phyloP scores from a whole-genome alignment of 306 rosid genomes.

The Oemleria cerasiformis region DNA sequence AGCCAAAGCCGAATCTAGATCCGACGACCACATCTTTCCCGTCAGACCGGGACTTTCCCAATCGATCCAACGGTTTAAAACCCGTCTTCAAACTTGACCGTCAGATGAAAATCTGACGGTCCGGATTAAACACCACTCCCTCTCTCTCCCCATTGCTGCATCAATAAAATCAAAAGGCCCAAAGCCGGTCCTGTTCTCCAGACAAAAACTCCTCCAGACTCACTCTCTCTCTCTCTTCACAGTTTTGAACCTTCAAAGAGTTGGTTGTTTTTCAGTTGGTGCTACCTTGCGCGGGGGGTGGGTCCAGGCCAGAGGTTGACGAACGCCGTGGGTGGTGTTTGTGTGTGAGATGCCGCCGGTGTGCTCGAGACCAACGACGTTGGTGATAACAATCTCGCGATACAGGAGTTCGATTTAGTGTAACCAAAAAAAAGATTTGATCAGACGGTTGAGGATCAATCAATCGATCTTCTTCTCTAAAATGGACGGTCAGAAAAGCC shows the following conservation, averaged over 20 bases:
- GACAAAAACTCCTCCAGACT: background rate
- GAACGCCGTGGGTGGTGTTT: background rate
- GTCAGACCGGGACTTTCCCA: slow-evolving; percentile 29
- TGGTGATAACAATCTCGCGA: slow-evolving; percentile 42
- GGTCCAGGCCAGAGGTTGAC: background rate
- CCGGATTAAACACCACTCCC: slow-evolving; percentile 33
- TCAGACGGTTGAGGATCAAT: slow-evolving; percentile 35
- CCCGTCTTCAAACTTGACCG: background rate
- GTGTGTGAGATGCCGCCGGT: slow-evolving; percentile 52
- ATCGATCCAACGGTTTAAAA: slow-evolving; percentile 22
- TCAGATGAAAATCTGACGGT: slow-evolving; percentile 34
- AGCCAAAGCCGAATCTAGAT: slow-evolving; percentile 36
- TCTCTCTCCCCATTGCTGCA: slow-evolving; percentile 1
- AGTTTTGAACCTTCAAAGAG: background rate
- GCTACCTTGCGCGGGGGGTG: slow-evolving; percentile 9
- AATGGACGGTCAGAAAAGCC: slow-evolving; percentile 79
- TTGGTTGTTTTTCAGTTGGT: slow-evolving; percentile 14
- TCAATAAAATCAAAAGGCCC: slow-evolving; percentile 34
- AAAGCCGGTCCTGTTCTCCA: slow-evolving; percentile 31
- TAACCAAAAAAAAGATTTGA: slow-evolving; percentile 7
- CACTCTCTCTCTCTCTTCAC: background rate
- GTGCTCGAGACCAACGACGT: slow-evolving; percentile 22
- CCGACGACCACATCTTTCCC: slow-evolving; percentile 54
- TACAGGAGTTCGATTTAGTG: slow-evolving; percentile 33
- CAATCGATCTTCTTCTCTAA: background rate